Percentiles rank a stretch among this genome's conserved stretches.
Evolutionary conservation across 495 filamentous ascomycete genomes (phyloP).

Genomic region (Amphirosellinia nigrospora): DNA sequence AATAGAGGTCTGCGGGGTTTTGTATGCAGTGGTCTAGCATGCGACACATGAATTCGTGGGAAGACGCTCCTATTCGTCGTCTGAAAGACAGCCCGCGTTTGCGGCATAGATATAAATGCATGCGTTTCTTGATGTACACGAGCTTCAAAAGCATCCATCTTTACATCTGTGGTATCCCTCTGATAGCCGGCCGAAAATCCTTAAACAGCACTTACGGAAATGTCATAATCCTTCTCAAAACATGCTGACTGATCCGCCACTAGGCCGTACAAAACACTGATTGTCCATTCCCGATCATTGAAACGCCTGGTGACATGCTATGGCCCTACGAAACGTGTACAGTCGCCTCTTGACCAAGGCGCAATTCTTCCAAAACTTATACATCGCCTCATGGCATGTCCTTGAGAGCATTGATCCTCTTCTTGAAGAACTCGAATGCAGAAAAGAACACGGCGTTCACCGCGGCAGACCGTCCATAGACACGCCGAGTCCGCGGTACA

Average conservation of each 20-base stretch:
- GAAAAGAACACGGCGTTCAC: slow-evolving; percentile 83
- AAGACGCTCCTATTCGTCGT: neutral
- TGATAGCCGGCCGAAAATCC: slow-evolving; percentile 3
- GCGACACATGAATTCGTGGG: slow-evolving; percentile 3
- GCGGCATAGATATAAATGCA: slow-evolving; percentile 21
- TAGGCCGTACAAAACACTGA: slow-evolving; percentile 3
- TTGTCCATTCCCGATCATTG: slow-evolving; percentile 6
- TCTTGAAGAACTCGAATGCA: slow-evolving; percentile 78
- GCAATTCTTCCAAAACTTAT: slow-evolving; percentile 1
- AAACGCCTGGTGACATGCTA: slow-evolving; percentile 21
- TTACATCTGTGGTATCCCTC: slow-evolving; percentile 13
- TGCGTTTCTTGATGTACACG: slow-evolving; percentile 24
- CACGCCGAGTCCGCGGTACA: slow-evolving; percentile 79
- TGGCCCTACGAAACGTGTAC: slow-evolving; percentile 9
- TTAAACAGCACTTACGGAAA: slow-evolving; percentile 6
- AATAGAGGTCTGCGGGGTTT: slow-evolving; percentile 28
- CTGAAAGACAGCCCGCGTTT: neutral
- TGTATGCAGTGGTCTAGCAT: slow-evolving; percentile 7
- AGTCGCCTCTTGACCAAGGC: neutral
- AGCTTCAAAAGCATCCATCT: slow-evolving; percentile 5
- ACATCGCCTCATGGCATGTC: slow-evolving; percentile 31
- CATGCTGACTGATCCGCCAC: neutral
- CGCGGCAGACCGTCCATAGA: slow-evolving; percentile 76
- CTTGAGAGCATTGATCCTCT: slow-evolving; percentile 66
- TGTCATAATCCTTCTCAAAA: slow-evolving; percentile 8